These are phyloP conservation scores for Prototheca wickerhamii DNA, from an alignment of 163 green algal genomes.

Conservation along the genomic window DNA sequence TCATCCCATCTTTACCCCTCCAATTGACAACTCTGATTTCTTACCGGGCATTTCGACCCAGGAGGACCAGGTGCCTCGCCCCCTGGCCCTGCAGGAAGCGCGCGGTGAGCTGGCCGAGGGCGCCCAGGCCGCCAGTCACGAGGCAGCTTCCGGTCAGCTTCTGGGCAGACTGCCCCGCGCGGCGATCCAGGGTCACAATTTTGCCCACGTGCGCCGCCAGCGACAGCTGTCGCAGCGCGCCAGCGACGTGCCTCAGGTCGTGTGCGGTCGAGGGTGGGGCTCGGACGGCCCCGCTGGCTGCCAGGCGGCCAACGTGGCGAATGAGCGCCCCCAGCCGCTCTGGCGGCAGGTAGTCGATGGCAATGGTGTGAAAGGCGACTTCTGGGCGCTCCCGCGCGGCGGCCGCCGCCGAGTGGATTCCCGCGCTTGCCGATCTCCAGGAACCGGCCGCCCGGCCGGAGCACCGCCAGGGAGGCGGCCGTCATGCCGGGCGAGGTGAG, in stretches of 20 bases:
- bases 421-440: constrained; percentile 81
- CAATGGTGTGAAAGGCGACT: constrained; percentile 54
- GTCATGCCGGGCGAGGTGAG: constrained; percentile 71
- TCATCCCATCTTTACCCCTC: too few species aligned
- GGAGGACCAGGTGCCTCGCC: constrained; percentile 10
- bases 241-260: constrained; percentile 27
- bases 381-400: constrained; percentile 62
- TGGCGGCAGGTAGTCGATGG: constrained; percentile 70
- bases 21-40: not conserved
- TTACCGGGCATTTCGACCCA: constrained; percentile 14
- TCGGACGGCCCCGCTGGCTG: constrained; percentile 30
- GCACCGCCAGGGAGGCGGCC: constrained; percentile 40
- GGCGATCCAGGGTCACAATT: constrained; percentile 42
- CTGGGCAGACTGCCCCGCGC: not conserved
- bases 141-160: constrained; percentile 1
- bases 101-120: constrained; percentile 26
- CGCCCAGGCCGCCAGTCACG: constrained; percentile 38
- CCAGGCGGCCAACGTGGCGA: constrained; percentile 28
- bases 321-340: constrained; percentile 16
- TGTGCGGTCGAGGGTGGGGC: constrained; percentile 44
- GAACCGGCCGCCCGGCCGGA: constrained; percentile 41
- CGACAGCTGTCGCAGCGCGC: constrained; percentile 66
- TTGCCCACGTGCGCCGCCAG: constrained; percentile 75
- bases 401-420: constrained; percentile 52
- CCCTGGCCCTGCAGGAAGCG: constrained; percentile 17